phyloP scores from a whole-genome alignment of 352 stramenopile genomes.

The Globisporangium recalcitrans region DNA sequence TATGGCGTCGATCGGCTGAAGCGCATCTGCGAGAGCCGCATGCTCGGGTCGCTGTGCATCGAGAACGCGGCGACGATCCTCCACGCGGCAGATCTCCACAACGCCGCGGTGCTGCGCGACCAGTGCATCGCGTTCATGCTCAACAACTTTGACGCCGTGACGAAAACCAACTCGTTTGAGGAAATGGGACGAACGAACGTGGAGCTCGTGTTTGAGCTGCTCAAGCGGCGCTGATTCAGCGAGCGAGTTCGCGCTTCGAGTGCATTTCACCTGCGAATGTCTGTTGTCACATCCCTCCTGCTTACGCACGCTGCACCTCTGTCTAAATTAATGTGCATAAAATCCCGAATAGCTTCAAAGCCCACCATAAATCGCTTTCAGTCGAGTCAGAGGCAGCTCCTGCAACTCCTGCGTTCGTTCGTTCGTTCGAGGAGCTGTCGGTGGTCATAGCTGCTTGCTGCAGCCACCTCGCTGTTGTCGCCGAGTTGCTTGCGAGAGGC shows the following conservation, averaged over 20 bases:
- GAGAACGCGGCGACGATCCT: constrained; percentile 97
- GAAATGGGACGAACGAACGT: constrained; percentile 98
- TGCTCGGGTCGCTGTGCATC: constrained; percentile 93
- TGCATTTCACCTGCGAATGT: not conserved
- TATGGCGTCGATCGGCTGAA: constrained; percentile 87
- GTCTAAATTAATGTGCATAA: constrained; percentile 2
- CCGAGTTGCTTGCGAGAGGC: not conserved
- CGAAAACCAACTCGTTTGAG: constrained; percentile 95
- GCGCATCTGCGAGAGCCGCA: constrained; percentile 94
- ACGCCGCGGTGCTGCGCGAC: constrained; percentile 88
- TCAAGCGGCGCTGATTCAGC: constrained; percentile 81
- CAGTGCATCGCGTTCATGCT: constrained; percentile 97
- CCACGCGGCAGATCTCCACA: constrained; percentile 94
- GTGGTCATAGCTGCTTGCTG: not conserved
- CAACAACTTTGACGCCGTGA: constrained; percentile 96
- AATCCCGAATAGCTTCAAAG: not conserved
- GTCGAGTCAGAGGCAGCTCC: too few species aligned
- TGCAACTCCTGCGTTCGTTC: too few species aligned
- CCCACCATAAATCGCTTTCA: not conserved
- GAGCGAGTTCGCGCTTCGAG: not conserved
- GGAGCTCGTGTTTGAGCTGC: constrained; percentile 96
- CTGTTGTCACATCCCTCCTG: not conserved
- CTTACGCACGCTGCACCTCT: not conserved
- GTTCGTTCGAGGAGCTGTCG: not conserved
- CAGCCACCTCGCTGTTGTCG: not conserved